phyloP scores from a whole-genome alignment of 78 protist species.

The Polysphondylium violaceum region DNA sequence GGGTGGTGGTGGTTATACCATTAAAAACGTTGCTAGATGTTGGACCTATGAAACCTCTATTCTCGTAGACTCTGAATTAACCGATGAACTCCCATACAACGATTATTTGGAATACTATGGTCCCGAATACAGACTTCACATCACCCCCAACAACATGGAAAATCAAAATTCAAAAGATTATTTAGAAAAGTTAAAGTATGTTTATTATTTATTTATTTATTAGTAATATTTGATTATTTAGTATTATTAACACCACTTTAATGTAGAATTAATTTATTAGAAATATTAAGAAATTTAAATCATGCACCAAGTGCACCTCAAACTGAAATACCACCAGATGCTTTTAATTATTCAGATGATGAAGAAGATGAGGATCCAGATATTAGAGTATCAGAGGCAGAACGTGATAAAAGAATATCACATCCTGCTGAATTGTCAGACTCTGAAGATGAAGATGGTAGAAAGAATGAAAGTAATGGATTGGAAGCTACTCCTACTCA shows the following conservation, averaged over 20 bases:
- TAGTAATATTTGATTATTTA: not conserved
- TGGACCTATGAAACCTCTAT: conserved; percentile 95
- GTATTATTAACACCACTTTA: not conserved
- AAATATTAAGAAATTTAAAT: conserved; percentile 39
- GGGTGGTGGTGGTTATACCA: conserved; percentile 99
- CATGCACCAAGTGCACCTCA: conserved; percentile 75
- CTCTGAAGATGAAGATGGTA: conserved; percentile 78
- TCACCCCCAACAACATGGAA: conserved; percentile 65
- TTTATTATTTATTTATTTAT: not conserved
- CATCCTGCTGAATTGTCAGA: conserved; percentile 60
- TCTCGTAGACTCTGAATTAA: conserved; percentile 53
- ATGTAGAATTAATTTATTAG: conserved; percentile 38
- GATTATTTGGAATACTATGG: conserved; percentile 97
- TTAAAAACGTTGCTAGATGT: conserved; percentile 96
- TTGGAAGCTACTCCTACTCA: conserved; percentile 1
- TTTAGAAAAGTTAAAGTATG: conserved; percentile 65
- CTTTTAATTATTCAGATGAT: conserved; percentile 39
- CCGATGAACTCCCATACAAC: conserved; percentile 92
- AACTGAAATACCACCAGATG: conserved; percentile 77
- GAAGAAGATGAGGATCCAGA: conserved; percentile 60
- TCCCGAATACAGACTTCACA: conserved; percentile 94
- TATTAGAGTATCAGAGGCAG: conserved; percentile 28
- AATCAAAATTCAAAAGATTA: conserved; percentile 76
- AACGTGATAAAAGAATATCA: conserved; percentile 32
- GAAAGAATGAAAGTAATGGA: conserved; percentile 55